Percentiles rank a stretch among this genome's conserved stretches.
These are phyloP conservation scores for Kokia cookei DNA, from an alignment of 441 rosid species.

Conservation along the genomic window DNA sequence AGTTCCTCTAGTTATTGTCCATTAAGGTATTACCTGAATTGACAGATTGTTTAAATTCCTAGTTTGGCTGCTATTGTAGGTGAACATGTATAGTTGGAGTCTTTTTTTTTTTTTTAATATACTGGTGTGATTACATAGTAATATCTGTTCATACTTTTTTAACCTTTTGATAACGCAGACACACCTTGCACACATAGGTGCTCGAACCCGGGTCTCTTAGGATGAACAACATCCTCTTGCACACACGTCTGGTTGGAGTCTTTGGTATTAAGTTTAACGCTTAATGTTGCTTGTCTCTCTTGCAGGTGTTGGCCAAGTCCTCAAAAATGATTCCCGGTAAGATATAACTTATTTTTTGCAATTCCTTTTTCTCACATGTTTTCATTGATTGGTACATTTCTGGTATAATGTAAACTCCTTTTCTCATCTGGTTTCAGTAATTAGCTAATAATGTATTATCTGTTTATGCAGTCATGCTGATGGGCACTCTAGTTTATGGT, in stretches of 20 bases:
- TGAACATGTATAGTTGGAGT: background rate
- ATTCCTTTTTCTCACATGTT: background rate
- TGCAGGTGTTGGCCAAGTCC: constrained; percentile 89
- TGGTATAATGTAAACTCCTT: background rate
- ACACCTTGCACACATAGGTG: too few relatives aligned
- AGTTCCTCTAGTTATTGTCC: background rate
- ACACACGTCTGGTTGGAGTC: background rate
- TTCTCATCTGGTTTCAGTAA: constrained; percentile 1
- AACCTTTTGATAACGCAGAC: too few relatives aligned
- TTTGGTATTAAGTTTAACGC: background rate
- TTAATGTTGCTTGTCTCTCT: constrained; percentile 10
- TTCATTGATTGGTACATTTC: constrained; percentile 39
- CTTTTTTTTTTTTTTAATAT: background rate
- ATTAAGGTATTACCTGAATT: background rate
- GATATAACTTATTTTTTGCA: background rate
- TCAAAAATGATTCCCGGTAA: constrained; percentile 97
- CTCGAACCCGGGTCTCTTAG: too few relatives aligned
- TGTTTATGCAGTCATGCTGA: constrained; percentile 73
- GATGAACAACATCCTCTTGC: too few relatives aligned
- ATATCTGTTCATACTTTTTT: too few relatives aligned
- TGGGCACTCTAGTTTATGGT: constrained; percentile 91
- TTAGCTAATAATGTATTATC: background rate
- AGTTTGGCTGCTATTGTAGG: background rate
- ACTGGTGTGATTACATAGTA: too few relatives aligned
- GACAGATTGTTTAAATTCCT: background rate